Evolutionary conservation across 768 basidiomycete species (phyloP).

Genomic region (Boletus insuetus): DNA sequence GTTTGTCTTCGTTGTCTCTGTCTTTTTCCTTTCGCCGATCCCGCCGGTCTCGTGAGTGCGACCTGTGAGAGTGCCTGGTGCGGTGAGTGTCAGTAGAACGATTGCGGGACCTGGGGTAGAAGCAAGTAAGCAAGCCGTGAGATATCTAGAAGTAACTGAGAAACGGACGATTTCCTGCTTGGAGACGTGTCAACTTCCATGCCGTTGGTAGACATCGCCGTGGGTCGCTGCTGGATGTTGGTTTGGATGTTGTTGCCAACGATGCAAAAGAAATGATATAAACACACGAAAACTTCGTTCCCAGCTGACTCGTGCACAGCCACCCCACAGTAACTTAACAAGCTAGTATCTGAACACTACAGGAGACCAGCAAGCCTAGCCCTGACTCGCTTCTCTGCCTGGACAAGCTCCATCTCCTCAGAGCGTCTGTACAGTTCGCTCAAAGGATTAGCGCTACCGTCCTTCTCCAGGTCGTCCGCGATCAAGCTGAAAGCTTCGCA

Average conservation of each 20-base stretch:
- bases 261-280: conserved; percentile 14
- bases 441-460: conserved; percentile 50
- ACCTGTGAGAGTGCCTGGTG: conserved; percentile 70
- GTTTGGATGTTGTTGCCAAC: conserved; percentile 9
- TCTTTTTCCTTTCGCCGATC: conserved; percentile 48
- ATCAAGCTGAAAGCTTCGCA: conserved; percentile 52
- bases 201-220: conserved; percentile 48
- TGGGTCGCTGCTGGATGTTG: conserved; percentile 3
- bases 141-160: neutral
- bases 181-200: conserved; percentile 68
- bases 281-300: conserved; percentile 37
- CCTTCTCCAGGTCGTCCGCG: conserved; percentile 29
- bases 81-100: conserved; percentile 75
- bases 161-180: conserved; percentile 58
- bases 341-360: neutral
- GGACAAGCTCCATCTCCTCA: conserved; percentile 50
- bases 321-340: conserved; percentile 1
- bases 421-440: conserved; percentile 50
- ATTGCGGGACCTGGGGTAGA: conserved; percentile 55
- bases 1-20: conserved; percentile 53
- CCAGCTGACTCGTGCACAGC: conserved; percentile 21
- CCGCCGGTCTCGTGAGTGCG: conserved; percentile 57
- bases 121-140: conserved; percentile 4
- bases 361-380: conserved; percentile 44
- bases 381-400: conserved; percentile 60